A percentile compares a stretch with the other conserved stretches of the same genome.
Conservation (phyloP, 306 rosid genomes). For the Datisca glomerata region DNA sequence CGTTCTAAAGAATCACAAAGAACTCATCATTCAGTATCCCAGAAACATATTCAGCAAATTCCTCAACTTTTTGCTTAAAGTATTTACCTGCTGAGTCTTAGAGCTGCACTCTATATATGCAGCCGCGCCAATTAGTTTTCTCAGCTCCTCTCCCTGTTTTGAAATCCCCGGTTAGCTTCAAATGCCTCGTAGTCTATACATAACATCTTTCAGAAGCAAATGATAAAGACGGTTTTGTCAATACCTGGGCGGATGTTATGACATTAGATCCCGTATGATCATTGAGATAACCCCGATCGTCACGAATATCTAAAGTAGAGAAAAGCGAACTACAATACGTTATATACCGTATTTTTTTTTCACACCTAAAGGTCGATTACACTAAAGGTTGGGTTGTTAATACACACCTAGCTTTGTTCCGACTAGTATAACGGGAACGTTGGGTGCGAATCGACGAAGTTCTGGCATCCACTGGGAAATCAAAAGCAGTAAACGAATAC, state of each 20-base stretch:
- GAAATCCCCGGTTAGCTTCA: constrained; percentile 8
- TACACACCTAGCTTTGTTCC: constrained; percentile 86
- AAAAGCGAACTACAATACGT: neutral
- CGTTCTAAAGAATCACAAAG: constrained; percentile 41
- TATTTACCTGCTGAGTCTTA: constrained; percentile 84
- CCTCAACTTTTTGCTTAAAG: neutral
- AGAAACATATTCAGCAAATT: neutral
- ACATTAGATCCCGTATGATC: constrained; percentile 78
- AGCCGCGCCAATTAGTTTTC: constrained; percentile 96
- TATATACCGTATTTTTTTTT: no score
- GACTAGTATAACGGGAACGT: constrained; percentile 91
- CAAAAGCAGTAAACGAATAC: constrained; percentile 20
- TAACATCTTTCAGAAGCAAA: constrained; percentile 1
- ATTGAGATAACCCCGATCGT: constrained; percentile 48
- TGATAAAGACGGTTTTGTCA: constrained; percentile 3
- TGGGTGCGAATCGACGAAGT: constrained; percentile 88
- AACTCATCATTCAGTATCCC: neutral
- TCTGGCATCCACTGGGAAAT: constrained; percentile 94
- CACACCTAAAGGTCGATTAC: neutral
- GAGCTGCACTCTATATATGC: constrained; percentile 97
- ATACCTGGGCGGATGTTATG: constrained; percentile 71
- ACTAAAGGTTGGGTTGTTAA: neutral
- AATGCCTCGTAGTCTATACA: neutral
- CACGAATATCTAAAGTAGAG: constrained; percentile 65
- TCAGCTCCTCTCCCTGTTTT: constrained; percentile 85